Evolutionary conservation across 2,329 filamentous ascomycete species (phyloP).

Genomic region (Fusarium sororula): DNA sequence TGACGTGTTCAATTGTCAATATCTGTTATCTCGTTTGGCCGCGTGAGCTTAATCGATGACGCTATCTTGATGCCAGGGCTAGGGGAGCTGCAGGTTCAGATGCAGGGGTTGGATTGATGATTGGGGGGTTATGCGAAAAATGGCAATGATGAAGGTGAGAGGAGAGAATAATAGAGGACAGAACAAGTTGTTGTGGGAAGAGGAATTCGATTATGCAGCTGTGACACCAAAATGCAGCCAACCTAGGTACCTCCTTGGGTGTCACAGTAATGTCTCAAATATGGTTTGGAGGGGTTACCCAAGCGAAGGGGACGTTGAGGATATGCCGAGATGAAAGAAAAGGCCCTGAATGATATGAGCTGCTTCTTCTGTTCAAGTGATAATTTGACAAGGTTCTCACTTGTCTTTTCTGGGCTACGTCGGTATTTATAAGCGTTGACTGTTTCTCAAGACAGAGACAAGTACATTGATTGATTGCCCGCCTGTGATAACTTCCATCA

Average conservation of each 20-base stretch:
- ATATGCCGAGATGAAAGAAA: not conserved
- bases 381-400: not conserved
- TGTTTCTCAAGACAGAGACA: not conserved
- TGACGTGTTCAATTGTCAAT: conserved; percentile 18
- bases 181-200: not conserved
- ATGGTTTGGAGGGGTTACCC: conserved; percentile 17
- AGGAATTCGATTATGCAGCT: conserved; percentile 13
- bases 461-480: not conserved
- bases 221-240: not conserved
- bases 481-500: not conserved
- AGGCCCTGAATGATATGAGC: not conserved
- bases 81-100: conserved; percentile 16
- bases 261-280: conserved; percentile 24
- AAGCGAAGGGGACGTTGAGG: conserved; percentile 6
- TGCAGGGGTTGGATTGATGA: conserved; percentile 20
- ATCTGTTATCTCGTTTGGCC: conserved; percentile 11
- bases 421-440: conserved; percentile 1
- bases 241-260: not conserved
- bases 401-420: not conserved
- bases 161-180: not conserved
- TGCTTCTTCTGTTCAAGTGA: not conserved
- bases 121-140: conserved; percentile 2
- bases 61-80: conserved; percentile 28
- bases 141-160: not conserved
- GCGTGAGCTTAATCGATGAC: conserved; percentile 34